Evolutionary conservation across 129 eudicot genomes (phyloP), one percentile per base, ranked within the genome.

Genomic region (Oenanthe sinensis): DNA sequence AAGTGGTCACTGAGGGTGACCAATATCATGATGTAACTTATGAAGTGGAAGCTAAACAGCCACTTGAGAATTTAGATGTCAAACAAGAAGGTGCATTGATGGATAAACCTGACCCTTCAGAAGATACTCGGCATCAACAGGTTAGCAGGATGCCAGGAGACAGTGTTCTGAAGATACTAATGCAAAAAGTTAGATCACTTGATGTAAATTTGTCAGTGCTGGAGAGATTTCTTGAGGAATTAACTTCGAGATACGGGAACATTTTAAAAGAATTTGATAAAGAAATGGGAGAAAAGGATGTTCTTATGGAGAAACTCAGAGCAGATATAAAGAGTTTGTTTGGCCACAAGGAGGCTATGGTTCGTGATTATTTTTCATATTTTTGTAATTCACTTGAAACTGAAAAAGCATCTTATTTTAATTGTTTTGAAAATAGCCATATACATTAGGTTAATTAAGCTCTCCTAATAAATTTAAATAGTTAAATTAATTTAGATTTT

Each of bases 111-210:
- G 96, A 90, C 81, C 92, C 96, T 20, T 82, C 85, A 82, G 93
- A 89, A 75, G 97, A 96, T 79, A 84, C 84, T 47, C 90, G 91
- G 7, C 94, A 83, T 68, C 95, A 90, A 60, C 97, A 90, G 71
- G 88, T 82, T 24, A 89, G 96, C 80, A 88, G 99, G 86, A 80
- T 91, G 88, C 99, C 99, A 47, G 99, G 99, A 80, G 99, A 96
- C 79, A 92, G 92, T 80, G 99, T 95, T 78, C 93, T 96, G 40
- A 96, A 96, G 88, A 96, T 96, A 77, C 87, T 96, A 71, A 96
- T 96, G 99, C 97, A 96, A 78, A 96, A 96, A 84, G 97, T 92
- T 74, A 78, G 97, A 42, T 86, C 92, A 47, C 88, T 92, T 68
- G 99, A 96, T 85, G 76, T 90, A 71, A 96, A 88, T 85, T 86